Evolutionary conservation across 75 land plant species (phyloP), one percentile per base, ranked within the genome.

Genomic region (Pinus taeda): DNA sequence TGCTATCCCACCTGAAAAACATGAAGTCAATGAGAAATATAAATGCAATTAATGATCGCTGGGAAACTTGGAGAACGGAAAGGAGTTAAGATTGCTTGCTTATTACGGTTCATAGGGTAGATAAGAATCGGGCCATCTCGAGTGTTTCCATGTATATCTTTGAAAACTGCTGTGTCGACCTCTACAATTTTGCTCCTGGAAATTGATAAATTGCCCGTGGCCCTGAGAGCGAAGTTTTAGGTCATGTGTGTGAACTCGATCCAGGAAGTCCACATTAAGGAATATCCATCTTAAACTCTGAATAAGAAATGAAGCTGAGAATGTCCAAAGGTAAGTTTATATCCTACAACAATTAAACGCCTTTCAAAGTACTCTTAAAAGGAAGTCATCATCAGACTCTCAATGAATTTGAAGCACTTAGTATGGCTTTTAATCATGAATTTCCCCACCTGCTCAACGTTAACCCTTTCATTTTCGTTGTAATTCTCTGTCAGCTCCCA

Each of bases 1-100:
- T 70, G 1, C 78, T 76, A 59, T 88, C 84, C 96, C 96, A 93
- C 86, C 95, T 93, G 81, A 12, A 33, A 30, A 24, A 3, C n/a
- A n/a, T n/a, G n/a, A n/a, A n/a, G n/a, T n/a, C 4, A 49, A 29
- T 66, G 7, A 66, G 70, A 66, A 45, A 45, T 45, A 45, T 45
- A 45, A 45, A n/a, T n/a, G n/a, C n/a, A n/a, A n/a, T n/a, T n/a
- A n/a, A n/a, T n/a, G n/a, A n/a, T n/a, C n/a, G n/a, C n/a, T 45
- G 49, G 9, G 6, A 30, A 4, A 39, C 4, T 37, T 24, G 8
- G 12, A 62, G 0, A 62, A 62, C 11, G 3, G 29, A 45, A 45
- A 45, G 49, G 8, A 45, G 49, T 8, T 45, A 6, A 45, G 49
- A 45, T 6, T 62, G 18, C 83, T 81, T 57, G 81, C 86, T 84